A percentile compares a stretch with the other conserved stretches of the same genome.
Evolutionary conservation across 139 green algal species (phyloP).

Genomic region (Trebouxia sp.): DNA sequence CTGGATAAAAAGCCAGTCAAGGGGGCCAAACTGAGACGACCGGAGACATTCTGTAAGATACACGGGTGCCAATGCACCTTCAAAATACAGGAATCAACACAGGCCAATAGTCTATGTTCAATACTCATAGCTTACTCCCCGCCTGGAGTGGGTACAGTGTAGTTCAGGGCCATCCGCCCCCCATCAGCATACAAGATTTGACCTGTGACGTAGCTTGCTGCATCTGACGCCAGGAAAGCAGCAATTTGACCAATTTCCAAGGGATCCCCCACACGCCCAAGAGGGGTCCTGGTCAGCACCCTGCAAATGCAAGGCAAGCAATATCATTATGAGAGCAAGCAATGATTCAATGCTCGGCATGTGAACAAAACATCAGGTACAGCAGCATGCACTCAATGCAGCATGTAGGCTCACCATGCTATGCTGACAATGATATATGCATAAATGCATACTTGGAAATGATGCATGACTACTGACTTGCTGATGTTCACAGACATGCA

Average conservation of each 20-base stretch:
- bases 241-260: slow-evolving; percentile 69
- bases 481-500: too few species aligned
- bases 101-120: background rate
- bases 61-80: background rate
- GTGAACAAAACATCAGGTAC: too few species aligned
- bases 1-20: too few species aligned
- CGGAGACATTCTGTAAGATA: too few species aligned
- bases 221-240: slow-evolving; percentile 73
- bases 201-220: slow-evolving; percentile 80
- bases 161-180: slow-evolving; percentile 82
- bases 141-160: slow-evolving; percentile 51
- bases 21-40: background rate
- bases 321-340: too few species aligned
- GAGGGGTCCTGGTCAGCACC: slow-evolving; percentile 68
- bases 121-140: background rate
- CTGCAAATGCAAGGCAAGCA: background rate
- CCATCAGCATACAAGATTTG: slow-evolving; percentile 81
- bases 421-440: too few species aligned
- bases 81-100: slow-evolving; percentile 3
- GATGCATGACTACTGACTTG: too few species aligned
- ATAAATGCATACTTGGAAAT: too few species aligned
- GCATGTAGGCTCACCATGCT: too few species aligned
- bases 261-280: slow-evolving; percentile 75
- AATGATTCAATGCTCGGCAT: too few species aligned
- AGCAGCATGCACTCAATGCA: background rate